Evolutionary conservation across 108 stramenopile species (phyloP).

Genomic region (Schizochytrium sp.): DNA sequence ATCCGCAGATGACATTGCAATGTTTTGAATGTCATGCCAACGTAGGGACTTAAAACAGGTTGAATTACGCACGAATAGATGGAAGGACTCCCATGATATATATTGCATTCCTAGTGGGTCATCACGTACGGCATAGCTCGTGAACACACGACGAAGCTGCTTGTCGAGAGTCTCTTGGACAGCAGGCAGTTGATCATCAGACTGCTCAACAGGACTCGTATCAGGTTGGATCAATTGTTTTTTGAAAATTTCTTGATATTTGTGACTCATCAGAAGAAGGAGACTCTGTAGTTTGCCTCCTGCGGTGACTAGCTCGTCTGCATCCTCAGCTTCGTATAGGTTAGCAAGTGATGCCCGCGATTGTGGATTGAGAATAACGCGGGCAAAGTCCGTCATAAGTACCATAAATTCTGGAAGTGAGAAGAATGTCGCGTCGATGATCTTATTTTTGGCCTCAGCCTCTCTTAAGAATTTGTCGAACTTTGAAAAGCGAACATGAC

Average conservation of each 20-base stretch:
- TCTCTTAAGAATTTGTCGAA: not conserved
- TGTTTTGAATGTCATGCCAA: not conserved
- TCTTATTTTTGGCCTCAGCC: not conserved
- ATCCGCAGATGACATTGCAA: not conserved
- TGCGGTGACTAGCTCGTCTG: conserved; percentile 12
- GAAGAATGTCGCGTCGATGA: not conserved
- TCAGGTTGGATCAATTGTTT: not conserved
- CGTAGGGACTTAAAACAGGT: conserved; percentile 37
- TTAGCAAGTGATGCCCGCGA: not conserved
- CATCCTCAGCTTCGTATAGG: conserved; percentile 48
- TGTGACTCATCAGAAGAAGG: not conserved
- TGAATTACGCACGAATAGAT: conserved; percentile 12
- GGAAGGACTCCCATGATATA: conserved; percentile 2
- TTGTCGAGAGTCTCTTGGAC: not conserved
- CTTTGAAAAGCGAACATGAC: not conserved
- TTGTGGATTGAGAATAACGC: not conserved
- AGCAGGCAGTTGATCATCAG: conserved; percentile 37
- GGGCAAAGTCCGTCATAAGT: not conserved
- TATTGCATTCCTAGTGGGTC: conserved; percentile 7
- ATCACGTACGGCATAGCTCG: not conserved
- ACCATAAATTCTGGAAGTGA: conserved; percentile 33
- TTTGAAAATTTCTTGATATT: not conserved
- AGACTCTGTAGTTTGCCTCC: conserved; percentile 24
- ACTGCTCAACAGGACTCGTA: not conserved
- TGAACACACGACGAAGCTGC: not conserved